Evolutionary conservation across 257 asterid genomes (phyloP), one percentile per base, ranked within the genome.

Genomic region (Marsdenia floribunda): DNA sequence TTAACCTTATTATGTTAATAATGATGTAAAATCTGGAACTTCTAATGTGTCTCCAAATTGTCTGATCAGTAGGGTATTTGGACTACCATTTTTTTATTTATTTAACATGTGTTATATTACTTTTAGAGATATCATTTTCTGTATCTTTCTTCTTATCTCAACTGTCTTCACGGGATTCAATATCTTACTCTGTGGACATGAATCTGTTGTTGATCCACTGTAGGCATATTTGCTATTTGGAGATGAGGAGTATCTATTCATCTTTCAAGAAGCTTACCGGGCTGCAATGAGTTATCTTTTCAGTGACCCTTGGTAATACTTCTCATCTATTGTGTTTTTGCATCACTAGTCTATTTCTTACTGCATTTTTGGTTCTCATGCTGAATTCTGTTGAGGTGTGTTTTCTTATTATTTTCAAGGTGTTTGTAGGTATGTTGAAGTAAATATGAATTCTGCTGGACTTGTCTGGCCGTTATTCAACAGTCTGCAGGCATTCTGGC

Each of bases 401-500:
- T 59, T 64, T 52, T 54, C 29, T 71, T 71, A 10, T 6, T 19
- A 49, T 50, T 14, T 71, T 53, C 37, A 71, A 69, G 26, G 61
- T 53, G 26, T 71, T 52, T 81, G 60, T 78, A 94, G 99, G 99
- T 94, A 94, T 77, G 97, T 94, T 78, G 99, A 94, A 86, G 99
- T 94, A 75, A 94, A 94, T 81, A 94, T 94, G 99, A 89, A 94
- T 81, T 92, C 99, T 37, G 99, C 97, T 52, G 92, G 96, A 76
- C 93, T 94, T 80, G 99, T 94, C 70, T 94, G 99, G 99, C 99
- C 98, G 24, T 83, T 94, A 76, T 94, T 94, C 72, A 94, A 94
- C 82, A 94, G 99, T 81, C 86, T 94, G 77, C 99, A 94, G 85
- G 99, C 99, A 5, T 94, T 94, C 83, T 94, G 99, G 99, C 99